Percentiles rank a stretch among this genome's conserved stretches.
These are phyloP conservation scores for Verticillium nonalfalfae DNA, from an alignment of 2,329 filamentous ascomycete species.

Conservation along the genomic window DNA sequence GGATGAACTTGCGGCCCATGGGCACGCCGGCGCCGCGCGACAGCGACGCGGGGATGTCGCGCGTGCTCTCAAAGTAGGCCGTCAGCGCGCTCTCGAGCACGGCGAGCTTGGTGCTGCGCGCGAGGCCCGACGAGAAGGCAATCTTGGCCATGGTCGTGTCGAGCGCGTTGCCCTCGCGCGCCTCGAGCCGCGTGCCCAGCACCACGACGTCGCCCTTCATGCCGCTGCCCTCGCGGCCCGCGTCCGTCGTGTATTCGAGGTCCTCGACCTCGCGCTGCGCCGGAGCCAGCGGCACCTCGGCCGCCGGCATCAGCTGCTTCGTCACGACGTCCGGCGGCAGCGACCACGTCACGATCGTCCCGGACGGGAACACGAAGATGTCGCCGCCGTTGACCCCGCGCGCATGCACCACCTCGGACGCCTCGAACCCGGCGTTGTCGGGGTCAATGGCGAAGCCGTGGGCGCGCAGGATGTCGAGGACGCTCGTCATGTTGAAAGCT, in stretches of 20 bases:
- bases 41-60: conserved; percentile 72
- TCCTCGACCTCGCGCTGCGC: conserved; percentile 77
- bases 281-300: conserved; percentile 65
- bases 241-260: conserved; percentile 78
- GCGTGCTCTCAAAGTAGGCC: conserved; percentile 81
- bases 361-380: conserved; percentile 92
- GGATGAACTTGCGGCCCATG: conserved; percentile 64
- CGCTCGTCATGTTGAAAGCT: conserved; percentile 57
- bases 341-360: conserved; percentile 89
- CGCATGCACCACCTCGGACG: conserved; percentile 57
- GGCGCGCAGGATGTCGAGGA: conserved; percentile 48
- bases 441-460: conserved; percentile 59
- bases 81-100: conserved; percentile 80
- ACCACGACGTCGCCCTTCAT: conserved; percentile 87
- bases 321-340: conserved; percentile 72
- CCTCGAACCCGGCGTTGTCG: conserved; percentile 53
- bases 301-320: conserved; percentile 66
- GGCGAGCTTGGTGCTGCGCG: conserved; percentile 87
- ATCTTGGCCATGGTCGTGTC: conserved; percentile 80
- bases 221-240: conserved; percentile 62
- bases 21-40: conserved; percentile 49
- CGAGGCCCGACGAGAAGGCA: conserved; percentile 90
- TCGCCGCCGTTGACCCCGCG: conserved; percentile 64
- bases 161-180: conserved; percentile 35
- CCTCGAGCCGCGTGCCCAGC: conserved; percentile 65